Base-by-base conservation (phyloP, 768 basidiomycete genomes). In the Clitopilus passeckerianus region DNA sequence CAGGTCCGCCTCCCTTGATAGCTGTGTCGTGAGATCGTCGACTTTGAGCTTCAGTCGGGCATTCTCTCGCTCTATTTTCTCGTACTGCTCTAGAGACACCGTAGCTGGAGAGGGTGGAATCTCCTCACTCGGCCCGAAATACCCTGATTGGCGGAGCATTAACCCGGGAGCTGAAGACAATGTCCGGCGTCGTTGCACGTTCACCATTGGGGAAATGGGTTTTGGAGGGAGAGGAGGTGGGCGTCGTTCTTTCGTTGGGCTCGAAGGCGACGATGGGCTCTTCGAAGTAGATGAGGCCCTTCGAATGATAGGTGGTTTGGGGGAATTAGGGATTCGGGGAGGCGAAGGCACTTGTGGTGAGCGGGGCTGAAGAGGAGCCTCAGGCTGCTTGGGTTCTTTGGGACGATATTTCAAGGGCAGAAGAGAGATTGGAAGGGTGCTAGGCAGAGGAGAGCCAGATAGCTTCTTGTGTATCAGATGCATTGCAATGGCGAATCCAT, bases 401-500 rank as follows among this genome's bases (percentile, higher is more conserved):
- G 53, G 18, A 12, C 41, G 35, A 14, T 57, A 34, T 15, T 58
- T 2, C 70, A 68, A 9, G 71, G 73, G 71, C 46, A 72, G 65
- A 2, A 78, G 56, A 16, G 72, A 70, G 0, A 57, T n/a, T n/a
- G 77, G 71, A 22, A 76, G 65, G 24, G 65, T 60, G 33, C 58
- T 57, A 3, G 77, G 76, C 23, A 77, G 57, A 22, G 71, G 69
- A 53, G 65, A 65, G 8, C 76, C 76, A 34, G 66, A 67, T 16
- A 72, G 60, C 57, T 64, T 68, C 41, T 65, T 68, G 43, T 72
- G 69, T 20, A 74, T 68, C 23, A 77, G 65, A 63, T 77, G 70
- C 61, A 77, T 65, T 1, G 74, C 73, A 15, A 77, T 64, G 0
- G 70, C 70, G 58, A 79, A 77, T 30, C 71, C 72, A 30, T 77